A percentile compares a stretch with the other conserved stretches of the same genome.
phyloP scores from a whole-genome alignment of 129 eudicot genomes.

The Logfia minima region DNA sequence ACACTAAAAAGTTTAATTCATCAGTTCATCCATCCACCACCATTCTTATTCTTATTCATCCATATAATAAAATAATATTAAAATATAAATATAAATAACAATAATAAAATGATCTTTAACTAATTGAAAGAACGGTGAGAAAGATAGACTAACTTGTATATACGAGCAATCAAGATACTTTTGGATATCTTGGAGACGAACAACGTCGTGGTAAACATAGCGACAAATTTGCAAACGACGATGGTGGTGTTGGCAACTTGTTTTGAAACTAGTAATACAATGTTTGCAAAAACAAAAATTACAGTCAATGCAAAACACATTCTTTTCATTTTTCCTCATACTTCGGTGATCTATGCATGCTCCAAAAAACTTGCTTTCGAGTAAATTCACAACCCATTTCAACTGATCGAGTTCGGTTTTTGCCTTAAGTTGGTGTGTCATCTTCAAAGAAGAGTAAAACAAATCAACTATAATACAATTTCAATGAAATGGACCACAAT shows the following conservation, averaged over 20 bases:
- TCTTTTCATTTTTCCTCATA: slow-evolving; percentile 60
- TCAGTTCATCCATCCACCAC: background rate
- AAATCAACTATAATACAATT: background rate
- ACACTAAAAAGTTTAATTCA: background rate
- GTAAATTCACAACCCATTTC: slow-evolving; percentile 56
- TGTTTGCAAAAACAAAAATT: slow-evolving; percentile 57
- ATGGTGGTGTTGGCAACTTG: slow-evolving; percentile 44
- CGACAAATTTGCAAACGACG: slow-evolving; percentile 68
- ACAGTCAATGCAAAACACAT: slow-evolving; percentile 68
- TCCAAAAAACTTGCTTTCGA: slow-evolving; percentile 51
- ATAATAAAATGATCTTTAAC: background rate
- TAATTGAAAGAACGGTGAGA: background rate
- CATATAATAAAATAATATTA: background rate
- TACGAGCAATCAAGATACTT: slow-evolving; percentile 60
- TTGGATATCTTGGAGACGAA: slow-evolving; percentile 72
- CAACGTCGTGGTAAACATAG: slow-evolving; percentile 72
- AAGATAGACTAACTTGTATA: slow-evolving; percentile 51
- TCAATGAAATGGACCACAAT: background rate
- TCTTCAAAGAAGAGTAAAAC: slow-evolving; percentile 4
- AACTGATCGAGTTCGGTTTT: slow-evolving; percentile 14
- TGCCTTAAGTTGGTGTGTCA: slow-evolving; percentile 22
- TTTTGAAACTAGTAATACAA: slow-evolving; percentile 38
- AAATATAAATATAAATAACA: background rate
- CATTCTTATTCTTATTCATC: background rate
- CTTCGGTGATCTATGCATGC: slow-evolving; percentile 48